These are phyloP conservation scores for Talaromyces atroroseus DNA, from an alignment of 2,329 filamentous ascomycete genomes.

Conservation along the genomic window DNA sequence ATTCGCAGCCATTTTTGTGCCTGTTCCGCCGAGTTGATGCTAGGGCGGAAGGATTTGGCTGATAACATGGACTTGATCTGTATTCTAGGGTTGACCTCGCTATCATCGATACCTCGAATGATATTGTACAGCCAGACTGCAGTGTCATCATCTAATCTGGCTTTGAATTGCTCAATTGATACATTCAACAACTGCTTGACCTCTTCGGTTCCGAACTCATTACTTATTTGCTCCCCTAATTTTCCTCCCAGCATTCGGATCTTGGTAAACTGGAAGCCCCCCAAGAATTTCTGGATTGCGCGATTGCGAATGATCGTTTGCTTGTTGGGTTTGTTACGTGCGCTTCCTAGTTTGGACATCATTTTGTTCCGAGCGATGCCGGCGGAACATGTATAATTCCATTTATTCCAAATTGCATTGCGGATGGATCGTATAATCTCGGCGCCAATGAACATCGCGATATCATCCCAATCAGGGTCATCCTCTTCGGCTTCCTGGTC, in stretches of 20 bases:
- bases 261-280: conserved; percentile 86
- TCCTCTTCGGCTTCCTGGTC: conserved; percentile 65
- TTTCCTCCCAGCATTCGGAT: conserved; percentile 95
- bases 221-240: conserved; percentile 77
- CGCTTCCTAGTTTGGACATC: conserved; percentile 88
- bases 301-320: conserved; percentile 91
- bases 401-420: conserved; percentile 58
- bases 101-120: conserved; percentile 77
- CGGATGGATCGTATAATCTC: conserved; percentile 80
- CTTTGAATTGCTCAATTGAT: conserved; percentile 68
- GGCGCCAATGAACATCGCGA: conserved; percentile 77
- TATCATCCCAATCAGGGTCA: conserved; percentile 94
- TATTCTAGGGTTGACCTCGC: conserved; percentile 83
- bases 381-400: conserved; percentile 87
- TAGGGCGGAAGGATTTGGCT: conserved; percentile 87
- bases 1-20: conserved; percentile 82
- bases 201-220: conserved; percentile 73
- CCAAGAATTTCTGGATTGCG: conserved; percentile 72
- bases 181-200: conserved; percentile 70
- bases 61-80: conserved; percentile 97
- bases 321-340: conserved; percentile 85
- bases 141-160: conserved; percentile 74
- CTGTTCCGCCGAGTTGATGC: conserved; percentile 71
- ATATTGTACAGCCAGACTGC: conserved; percentile 79
- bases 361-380: conserved; percentile 91